These are phyloP conservation scores for Auxenochlorella pyrenoidosa DNA, from an alignment of 139 green algal genomes.

Conservation along the genomic window DNA sequence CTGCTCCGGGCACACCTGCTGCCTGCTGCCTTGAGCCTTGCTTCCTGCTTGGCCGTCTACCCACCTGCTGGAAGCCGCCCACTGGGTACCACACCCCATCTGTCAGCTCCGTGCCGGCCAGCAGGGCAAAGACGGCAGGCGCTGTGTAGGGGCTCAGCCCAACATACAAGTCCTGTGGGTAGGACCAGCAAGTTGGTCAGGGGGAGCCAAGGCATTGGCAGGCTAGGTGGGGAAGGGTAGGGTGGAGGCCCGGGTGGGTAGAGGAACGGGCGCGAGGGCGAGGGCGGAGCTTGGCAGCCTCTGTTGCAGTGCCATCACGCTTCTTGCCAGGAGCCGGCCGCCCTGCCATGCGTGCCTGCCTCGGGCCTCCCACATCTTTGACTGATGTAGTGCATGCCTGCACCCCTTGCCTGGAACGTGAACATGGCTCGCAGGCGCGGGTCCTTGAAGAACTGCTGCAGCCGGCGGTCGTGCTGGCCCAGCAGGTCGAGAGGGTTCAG, in stretches of 20 bases:
- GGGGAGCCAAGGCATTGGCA: background rate
- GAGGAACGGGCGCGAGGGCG: too few relatives aligned
- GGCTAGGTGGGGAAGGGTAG: background rate
- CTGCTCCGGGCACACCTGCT: too few relatives aligned
- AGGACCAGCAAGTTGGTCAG: background rate
- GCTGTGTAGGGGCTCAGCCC: conserved; percentile 83
- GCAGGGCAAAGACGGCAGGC: conserved; percentile 82
- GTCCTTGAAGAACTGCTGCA: conserved; percentile 75
- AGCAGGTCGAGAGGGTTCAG: conserved; percentile 77
- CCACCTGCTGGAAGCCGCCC: conserved; percentile 80
- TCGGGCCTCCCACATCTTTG: background rate
- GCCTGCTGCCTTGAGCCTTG: too few relatives aligned
- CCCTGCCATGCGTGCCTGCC: background rate
- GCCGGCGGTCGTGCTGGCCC: conserved; percentile 66
- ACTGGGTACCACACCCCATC: conserved; percentile 88
- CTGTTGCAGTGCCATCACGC: too few relatives aligned
- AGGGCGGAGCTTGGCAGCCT: background rate
- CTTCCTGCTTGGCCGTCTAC: too few relatives aligned
- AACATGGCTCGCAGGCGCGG: conserved; percentile 72
- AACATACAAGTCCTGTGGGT: conserved; percentile 85
- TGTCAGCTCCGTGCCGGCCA: conserved; percentile 89
- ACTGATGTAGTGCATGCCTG: background rate
- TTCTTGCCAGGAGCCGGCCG: too few relatives aligned
- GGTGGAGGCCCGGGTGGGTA: background rate
- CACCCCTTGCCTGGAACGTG: conserved; percentile 67